Conservation (phyloP, 73 alveolate genomes). For the Durusdinium trenchii region DNA sequence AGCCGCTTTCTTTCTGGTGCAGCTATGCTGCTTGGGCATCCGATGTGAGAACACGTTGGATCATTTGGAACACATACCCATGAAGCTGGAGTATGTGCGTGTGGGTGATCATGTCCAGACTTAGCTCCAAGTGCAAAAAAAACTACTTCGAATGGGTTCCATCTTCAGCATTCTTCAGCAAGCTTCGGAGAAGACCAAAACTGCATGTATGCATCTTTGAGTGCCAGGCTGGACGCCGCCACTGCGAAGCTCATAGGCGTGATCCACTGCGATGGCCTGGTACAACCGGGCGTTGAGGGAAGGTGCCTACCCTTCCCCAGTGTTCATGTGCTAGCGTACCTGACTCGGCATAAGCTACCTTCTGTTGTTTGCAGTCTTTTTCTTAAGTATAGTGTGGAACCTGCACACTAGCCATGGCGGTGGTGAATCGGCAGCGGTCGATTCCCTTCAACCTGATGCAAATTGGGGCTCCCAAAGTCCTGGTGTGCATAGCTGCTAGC, state of each 20-base stretch:
- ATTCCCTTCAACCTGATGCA: slow-evolving; percentile 15
- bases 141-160: too few species aligned
- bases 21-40: neutral
- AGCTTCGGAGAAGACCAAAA: neutral
- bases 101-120: too few species aligned
- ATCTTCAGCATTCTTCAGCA: neutral
- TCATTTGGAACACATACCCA: neutral
- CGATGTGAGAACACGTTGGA: neutral
- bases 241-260: too few species aligned
- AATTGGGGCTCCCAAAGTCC: neutral
- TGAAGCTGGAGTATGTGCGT: too few species aligned
- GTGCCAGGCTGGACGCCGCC: neutral
- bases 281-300: neutral
- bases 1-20: neutral
- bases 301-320: slow-evolving; percentile 45
- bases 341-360: neutral
- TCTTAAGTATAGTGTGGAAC: too few species aligned
- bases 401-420: too few species aligned
- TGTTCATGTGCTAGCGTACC: neutral
- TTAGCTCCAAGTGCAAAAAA: too few species aligned
- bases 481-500: neutral
- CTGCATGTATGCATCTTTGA: neutral
- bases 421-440: too few species aligned
- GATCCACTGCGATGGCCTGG: slow-evolving; percentile 30
- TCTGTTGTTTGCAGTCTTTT: too few species aligned